phyloP scores from a whole-genome alignment of 805 yeast species.

The Ogataea siamensis region DNA sequence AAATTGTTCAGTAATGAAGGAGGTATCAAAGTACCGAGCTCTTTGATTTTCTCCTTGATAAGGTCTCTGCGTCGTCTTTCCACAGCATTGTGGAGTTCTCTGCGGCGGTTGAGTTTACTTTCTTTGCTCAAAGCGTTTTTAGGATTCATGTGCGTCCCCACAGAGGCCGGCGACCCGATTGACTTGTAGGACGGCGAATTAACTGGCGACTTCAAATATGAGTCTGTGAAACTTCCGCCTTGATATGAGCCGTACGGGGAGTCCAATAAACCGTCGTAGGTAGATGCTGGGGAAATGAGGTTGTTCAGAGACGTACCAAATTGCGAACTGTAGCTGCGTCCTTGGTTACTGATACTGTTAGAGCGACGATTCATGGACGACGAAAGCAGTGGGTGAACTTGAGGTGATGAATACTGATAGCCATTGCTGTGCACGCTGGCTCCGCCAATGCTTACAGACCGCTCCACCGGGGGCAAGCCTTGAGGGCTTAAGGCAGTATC shows the following conservation, averaged over 20 bases:
- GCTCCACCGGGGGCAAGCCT: slow-evolving; percentile 11
- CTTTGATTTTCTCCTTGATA: slow-evolving; percentile 85
- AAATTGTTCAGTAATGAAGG: slow-evolving; percentile 56
- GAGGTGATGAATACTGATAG: slow-evolving; percentile 31
- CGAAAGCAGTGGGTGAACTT: slow-evolving; percentile 23
- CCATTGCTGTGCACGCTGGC: slow-evolving; percentile 11
- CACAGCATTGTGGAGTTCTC: slow-evolving; percentile 92
- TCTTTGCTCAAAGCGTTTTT: slow-evolving; percentile 49
- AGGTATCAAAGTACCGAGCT: slow-evolving; percentile 78
- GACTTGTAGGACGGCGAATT: slow-evolving; percentile 35
- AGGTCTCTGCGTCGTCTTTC: slow-evolving; percentile 89
- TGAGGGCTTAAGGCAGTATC: slow-evolving; percentile 19
- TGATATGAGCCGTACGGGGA: slow-evolving; percentile 37
- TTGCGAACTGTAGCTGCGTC: slow-evolving; percentile 31
- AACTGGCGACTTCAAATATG: slow-evolving; percentile 34
- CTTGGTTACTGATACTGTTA: slow-evolving; percentile 26
- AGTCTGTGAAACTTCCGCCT: slow-evolving; percentile 30
- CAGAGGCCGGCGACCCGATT: slow-evolving; percentile 32
- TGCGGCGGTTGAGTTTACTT: slow-evolving; percentile 69
- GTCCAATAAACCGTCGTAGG: slow-evolving; percentile 34
- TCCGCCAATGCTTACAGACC: slow-evolving; percentile 18
- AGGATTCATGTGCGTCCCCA: slow-evolving; percentile 34
- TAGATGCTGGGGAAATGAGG: slow-evolving; percentile 35
- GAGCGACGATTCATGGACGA: slow-evolving; percentile 21
- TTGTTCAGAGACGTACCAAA: slow-evolving; percentile 33